Evolutionary conservation across 148 eudicot species (phyloP).

Genomic region (Vaccinium myrtillus): DNA sequence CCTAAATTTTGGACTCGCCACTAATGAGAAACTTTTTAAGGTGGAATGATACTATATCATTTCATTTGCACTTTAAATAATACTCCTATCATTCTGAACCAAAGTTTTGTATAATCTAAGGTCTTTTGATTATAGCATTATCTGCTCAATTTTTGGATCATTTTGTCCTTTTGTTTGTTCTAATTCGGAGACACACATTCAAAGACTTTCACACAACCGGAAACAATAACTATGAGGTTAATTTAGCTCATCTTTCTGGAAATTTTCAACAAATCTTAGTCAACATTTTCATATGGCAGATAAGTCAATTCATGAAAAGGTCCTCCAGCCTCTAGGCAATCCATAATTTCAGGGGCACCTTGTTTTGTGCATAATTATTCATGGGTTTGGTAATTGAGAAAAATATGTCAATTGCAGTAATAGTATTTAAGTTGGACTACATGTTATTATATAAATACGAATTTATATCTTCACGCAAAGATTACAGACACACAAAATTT

Average conservation of each 20-base stretch:
- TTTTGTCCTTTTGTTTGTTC: neutral
- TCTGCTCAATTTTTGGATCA: neutral
- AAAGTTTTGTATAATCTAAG: too few species aligned
- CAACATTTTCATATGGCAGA: neutral
- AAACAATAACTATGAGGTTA: neutral
- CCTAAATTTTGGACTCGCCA: neutral
- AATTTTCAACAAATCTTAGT: neutral
- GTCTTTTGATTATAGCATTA: neutral
- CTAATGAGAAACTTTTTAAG: neutral
- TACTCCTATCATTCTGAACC: too few species aligned
- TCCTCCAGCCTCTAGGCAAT: neutral
- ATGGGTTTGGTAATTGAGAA: too few species aligned
- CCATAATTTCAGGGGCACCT: neutral
- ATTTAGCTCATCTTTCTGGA: neutral
- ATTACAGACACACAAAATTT: too few species aligned
- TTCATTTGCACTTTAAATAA: too few species aligned
- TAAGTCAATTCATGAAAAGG: neutral
- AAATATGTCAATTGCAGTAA: too few species aligned
- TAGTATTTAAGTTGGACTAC: too few species aligned
- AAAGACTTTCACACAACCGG: neutral
- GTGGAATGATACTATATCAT: neutral
- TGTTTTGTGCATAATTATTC: too few species aligned
- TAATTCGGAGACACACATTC: neutral
- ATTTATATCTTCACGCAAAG: too few species aligned
- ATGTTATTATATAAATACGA: too few species aligned